These are phyloP conservation scores for Fraxinus pennsylvanica DNA, from an alignment of 257 asterid genomes.

Conservation along the genomic window DNA sequence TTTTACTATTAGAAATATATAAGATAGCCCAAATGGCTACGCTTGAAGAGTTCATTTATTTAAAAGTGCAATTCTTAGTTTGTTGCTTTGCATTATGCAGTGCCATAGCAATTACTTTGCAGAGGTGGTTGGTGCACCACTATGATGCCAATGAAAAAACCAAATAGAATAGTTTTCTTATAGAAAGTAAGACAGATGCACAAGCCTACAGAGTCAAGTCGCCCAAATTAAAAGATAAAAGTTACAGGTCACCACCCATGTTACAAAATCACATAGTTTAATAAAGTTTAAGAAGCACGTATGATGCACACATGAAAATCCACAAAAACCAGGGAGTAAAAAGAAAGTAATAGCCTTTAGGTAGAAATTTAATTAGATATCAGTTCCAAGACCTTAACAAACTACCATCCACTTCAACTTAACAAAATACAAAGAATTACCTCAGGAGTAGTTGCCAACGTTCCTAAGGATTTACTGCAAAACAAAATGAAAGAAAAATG, in stretches of 20 bases:
- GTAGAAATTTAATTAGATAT: background rate
- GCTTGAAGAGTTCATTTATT: conserved; percentile 2
- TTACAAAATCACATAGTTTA: background rate
- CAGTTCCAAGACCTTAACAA: conserved; percentile 1
- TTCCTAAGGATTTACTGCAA: conserved; percentile 46
- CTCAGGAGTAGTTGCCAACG: conserved; percentile 32
- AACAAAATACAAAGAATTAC: conserved; percentile 31
- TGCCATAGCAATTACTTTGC: background rate
- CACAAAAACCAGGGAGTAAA: background rate
- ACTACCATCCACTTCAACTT: background rate
- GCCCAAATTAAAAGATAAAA: conserved; percentile 10
- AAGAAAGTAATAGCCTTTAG: background rate
- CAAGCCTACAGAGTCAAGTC: conserved; percentile 7
- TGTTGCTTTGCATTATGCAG: background rate
- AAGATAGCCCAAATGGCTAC: conserved; percentile 1
- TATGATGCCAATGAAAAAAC: background rate
- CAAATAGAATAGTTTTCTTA: conserved; percentile 2
- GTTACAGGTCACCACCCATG: conserved; percentile 7
- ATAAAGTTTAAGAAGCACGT: conserved; percentile 13
- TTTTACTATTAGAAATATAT: background rate
- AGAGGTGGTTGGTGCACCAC: background rate
- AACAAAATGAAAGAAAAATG: conserved; percentile 18
- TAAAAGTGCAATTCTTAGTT: background rate
- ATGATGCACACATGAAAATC: conserved; percentile 8
- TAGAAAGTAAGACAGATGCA: conserved; percentile 11